A percentile compares a stretch with the other conserved stretches of the same genome.
phyloP scores from a whole-genome alignment of 306 rosid species.

The Prinsepia uniflora region DNA sequence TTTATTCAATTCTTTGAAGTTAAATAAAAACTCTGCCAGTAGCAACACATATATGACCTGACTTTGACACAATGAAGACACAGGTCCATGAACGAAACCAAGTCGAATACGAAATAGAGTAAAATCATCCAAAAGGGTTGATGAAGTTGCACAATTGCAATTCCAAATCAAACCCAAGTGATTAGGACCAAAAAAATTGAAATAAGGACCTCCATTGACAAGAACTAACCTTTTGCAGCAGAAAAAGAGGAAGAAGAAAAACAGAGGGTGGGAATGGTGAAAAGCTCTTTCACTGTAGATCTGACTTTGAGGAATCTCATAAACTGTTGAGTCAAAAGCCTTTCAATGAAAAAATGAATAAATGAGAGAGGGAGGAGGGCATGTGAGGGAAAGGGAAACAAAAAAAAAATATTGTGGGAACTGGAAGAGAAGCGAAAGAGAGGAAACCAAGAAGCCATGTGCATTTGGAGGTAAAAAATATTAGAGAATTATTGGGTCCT shows the following conservation, averaged over 20 bases:
- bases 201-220: background rate
- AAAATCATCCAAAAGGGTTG: slow-evolving; percentile 15
- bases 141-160: slow-evolving; percentile 7
- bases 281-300: slow-evolving; percentile 52
- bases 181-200: background rate
- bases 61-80: slow-evolving; percentile 23
- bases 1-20: background rate
- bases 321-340: slow-evolving; percentile 62
- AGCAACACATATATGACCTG: background rate
- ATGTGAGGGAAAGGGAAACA: slow-evolving; percentile 44
- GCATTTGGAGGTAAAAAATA: slow-evolving; percentile 78
- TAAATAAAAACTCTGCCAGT: background rate
- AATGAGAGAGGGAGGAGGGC: slow-evolving; percentile 28
- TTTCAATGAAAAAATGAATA: slow-evolving; percentile 18
- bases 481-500: slow-evolving; percentile 48
- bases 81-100: slow-evolving; percentile 30
- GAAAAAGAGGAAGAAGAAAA: slow-evolving; percentile 25
- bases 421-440: slow-evolving; percentile 46
- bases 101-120: slow-evolving; percentile 6
- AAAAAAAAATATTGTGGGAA: slow-evolving; percentile 7
- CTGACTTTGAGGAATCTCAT: slow-evolving; percentile 56
- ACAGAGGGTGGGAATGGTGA: slow-evolving; percentile 35
- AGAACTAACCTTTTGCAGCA: slow-evolving; percentile 40
- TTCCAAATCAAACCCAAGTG: slow-evolving; percentile 5
- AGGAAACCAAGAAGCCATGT: slow-evolving; percentile 91